A percentile compares a stretch with the other conserved stretches of the same genome.
phyloP scores from a whole-genome alignment of 371 early-diverging fungal species.

The Capniomyces stellatus region DNA sequence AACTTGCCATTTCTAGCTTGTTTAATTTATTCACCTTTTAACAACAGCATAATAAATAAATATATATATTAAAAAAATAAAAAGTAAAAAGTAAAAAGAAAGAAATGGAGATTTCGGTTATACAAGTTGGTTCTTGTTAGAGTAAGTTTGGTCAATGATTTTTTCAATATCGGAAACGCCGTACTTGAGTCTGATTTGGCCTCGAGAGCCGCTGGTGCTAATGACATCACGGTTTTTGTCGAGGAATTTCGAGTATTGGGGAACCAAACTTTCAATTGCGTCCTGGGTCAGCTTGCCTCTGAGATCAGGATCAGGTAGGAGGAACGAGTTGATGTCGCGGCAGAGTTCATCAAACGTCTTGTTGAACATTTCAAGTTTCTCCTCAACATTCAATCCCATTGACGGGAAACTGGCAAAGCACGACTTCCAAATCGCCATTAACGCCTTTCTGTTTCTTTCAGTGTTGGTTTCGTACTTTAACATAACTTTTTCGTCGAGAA shows the following conservation, averaged over 20 bases:
- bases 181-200: background rate
- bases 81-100: too few species aligned
- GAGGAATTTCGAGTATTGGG: conserved; percentile 18
- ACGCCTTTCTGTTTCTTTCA: conserved; percentile 20
- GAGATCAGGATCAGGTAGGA: conserved; percentile 18
- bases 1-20: too few species aligned
- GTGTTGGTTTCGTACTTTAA: conserved; percentile 16
- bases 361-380: conserved; percentile 22
- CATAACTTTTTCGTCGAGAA: conserved; percentile 16
- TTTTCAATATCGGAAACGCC: conserved; percentile 1
- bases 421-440: conserved; percentile 22
- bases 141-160: conserved; percentile 2
- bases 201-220: background rate
- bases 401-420: conserved; percentile 21
- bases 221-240: conserved; percentile 15
- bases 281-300: conserved; percentile 19
- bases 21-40: too few species aligned
- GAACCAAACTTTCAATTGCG: conserved; percentile 17
- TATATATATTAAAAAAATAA: too few species aligned
- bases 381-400: conserved; percentile 12
- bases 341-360: conserved; percentile 21
- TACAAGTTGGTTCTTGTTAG: background rate
- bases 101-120: too few species aligned
- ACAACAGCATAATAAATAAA: too few species aligned
- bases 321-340: conserved; percentile 14